Evolutionary conservation across 257 asterid genomes (phyloP).

Genomic region (Rehmannia glutinosa): DNA sequence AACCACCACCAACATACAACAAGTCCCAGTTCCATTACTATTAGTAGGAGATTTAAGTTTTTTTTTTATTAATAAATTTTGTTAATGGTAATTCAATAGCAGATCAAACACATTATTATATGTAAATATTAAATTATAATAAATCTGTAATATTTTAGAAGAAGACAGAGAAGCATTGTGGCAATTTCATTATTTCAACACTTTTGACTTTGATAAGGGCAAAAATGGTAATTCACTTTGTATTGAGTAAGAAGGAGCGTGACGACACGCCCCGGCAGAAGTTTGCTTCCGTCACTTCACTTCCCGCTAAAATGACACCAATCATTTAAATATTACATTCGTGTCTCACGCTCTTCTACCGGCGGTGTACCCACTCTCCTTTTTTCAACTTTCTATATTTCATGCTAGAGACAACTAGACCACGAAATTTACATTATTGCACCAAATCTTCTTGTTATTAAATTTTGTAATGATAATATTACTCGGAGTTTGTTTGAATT

Average conservation of each 20-base stretch:
- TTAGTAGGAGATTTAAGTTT: too few species aligned
- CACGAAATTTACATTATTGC: too few species aligned
- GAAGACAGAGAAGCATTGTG: too few species aligned
- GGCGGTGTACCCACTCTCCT: slow-evolving; percentile 9
- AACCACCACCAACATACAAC: too few species aligned
- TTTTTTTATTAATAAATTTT: too few species aligned
- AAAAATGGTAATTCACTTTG: background rate
- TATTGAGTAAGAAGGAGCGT: slow-evolving; percentile 11
- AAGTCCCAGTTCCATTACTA: too few species aligned
- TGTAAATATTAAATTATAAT: too few species aligned
- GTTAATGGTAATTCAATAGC: too few species aligned
- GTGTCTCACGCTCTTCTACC: slow-evolving; percentile 10
- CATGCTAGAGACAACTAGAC: too few species aligned
- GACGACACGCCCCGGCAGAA: slow-evolving; percentile 21
- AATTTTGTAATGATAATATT: background rate
- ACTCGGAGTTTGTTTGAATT: background rate
- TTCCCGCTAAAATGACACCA: slow-evolving; percentile 29
- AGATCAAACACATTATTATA: too few species aligned
- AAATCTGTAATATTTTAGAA: too few species aligned
- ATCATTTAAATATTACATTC: slow-evolving; percentile 13
- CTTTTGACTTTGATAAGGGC: background rate
- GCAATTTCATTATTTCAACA: too few species aligned
- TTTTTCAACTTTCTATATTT: background rate
- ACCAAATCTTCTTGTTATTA: background rate
- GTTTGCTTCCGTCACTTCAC: slow-evolving; percentile 43